phyloP scores from a whole-genome alignment of 208 protist genomes.

The Tritrichomonas foetus region DNA sequence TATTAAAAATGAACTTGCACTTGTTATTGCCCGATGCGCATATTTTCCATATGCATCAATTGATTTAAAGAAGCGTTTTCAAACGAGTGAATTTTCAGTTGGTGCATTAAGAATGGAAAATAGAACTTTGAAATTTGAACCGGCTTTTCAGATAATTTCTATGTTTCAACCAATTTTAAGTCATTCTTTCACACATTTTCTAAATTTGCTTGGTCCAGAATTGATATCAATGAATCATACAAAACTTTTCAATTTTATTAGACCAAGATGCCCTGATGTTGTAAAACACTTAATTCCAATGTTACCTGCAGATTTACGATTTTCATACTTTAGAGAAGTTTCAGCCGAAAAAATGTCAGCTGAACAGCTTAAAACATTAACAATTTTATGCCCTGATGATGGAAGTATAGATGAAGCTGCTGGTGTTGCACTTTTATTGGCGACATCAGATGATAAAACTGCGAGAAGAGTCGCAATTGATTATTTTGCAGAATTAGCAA shows the following conservation, averaged over 20 bases:
- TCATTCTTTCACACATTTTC: neutral
- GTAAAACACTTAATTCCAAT: neutral
- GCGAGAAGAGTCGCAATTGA: neutral
- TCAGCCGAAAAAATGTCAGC: neutral
- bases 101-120: neutral
- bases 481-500: neutral
- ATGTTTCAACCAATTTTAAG: neutral
- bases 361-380: neutral
- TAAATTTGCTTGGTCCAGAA: neutral
- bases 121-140: neutral
- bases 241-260: neutral
- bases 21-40: neutral
- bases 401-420: neutral
- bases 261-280: neutral
- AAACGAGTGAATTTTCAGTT: neutral
- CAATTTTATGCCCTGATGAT: conserved; percentile 15
- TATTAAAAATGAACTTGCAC: conserved; percentile 16
- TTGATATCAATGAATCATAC: neutral
- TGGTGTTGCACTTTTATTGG: neutral
- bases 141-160: too few relatives aligned
- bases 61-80: neutral
- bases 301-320: neutral
- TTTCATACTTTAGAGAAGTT: neutral
- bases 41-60: neutral
- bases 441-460: neutral